Conservation (phyloP, 176 grass and related monocot genomes). For the Neostapfia colusana region DNA sequence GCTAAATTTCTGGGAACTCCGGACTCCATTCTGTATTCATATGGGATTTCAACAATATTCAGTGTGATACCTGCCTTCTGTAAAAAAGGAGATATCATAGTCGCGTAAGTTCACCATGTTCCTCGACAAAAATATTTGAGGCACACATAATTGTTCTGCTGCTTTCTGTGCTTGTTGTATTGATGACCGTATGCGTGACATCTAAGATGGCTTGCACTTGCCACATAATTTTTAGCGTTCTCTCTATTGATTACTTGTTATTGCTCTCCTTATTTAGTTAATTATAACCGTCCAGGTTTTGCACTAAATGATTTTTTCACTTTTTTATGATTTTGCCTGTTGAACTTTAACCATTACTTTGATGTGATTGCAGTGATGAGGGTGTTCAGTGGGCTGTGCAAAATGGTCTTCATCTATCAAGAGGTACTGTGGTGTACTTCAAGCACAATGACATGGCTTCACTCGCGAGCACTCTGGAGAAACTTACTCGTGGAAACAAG, state of each 20-base stretch:
- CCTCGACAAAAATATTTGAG: not conserved
- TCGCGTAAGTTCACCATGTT: slow-evolving; percentile 71
- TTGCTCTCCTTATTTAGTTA: not conserved
- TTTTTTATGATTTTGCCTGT: not conserved
- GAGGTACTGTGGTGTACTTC: slow-evolving; percentile 94
- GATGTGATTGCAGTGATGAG: slow-evolving; percentile 72
- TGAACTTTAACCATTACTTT: slow-evolving; percentile 9
- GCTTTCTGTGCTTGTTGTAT: not conserved
- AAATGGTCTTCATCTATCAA: slow-evolving; percentile 89
- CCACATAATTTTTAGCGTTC: slow-evolving; percentile 15
- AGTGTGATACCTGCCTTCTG: slow-evolving; percentile 97
- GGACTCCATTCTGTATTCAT: slow-evolving; percentile 92
- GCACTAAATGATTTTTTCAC: not conserved
- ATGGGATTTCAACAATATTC: slow-evolving; percentile 95
- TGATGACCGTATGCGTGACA: not conserved
- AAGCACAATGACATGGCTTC: slow-evolving; percentile 99
- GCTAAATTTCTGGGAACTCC: slow-evolving; percentile 84
- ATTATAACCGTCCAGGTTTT: slow-evolving; percentile 14
- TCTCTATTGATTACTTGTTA: not conserved
- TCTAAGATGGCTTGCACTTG: not conserved
- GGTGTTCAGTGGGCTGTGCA: slow-evolving; percentile 95
- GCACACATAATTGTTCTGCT: not conserved
- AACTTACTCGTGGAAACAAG: slow-evolving; percentile 76
- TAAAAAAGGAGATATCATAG: slow-evolving; percentile 96
- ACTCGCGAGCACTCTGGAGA: slow-evolving; percentile 76